These are phyloP conservation scores for Samsoniella hepiali DNA, from an alignment of 2,329 filamentous ascomycete genomes.

Conservation along the genomic window DNA sequence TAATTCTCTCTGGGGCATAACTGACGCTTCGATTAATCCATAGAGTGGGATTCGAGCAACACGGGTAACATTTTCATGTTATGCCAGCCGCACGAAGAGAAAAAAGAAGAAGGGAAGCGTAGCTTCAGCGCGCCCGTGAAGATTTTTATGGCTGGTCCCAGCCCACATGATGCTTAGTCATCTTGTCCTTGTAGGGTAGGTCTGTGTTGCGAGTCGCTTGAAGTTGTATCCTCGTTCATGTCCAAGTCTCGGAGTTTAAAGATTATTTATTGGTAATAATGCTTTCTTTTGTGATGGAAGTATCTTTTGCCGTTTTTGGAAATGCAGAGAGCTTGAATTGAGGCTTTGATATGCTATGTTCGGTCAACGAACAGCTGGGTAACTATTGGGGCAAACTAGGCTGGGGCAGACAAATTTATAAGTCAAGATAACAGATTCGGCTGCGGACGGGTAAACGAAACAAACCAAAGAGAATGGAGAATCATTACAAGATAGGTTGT, in stretches of 20 bases:
- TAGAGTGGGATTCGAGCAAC: constrained; percentile 69
- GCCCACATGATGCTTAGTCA: constrained; percentile 2
- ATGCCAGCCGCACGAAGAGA: constrained; percentile 77
- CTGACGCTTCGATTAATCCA: constrained; percentile 66
- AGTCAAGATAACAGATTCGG: no score
- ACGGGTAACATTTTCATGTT: constrained; percentile 66
- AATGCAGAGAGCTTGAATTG: no score
- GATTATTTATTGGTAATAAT: neutral
- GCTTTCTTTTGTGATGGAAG: no score
- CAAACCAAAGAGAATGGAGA: no score
- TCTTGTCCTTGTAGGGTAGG: neutral
- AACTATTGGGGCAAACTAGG: no score
- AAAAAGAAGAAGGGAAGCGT: constrained; percentile 40
- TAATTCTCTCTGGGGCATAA: constrained; percentile 73
- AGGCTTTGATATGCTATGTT: no score
- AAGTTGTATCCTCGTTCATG: neutral
- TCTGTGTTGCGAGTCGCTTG: neutral
- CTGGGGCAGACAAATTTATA: no score
- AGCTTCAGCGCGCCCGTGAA: constrained; percentile 23
- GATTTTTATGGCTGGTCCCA: constrained; percentile 27
- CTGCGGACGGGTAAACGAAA: no score
- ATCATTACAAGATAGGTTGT: no score
- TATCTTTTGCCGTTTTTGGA: no score
- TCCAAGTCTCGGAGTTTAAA: neutral
- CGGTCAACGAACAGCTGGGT: no score